These are phyloP conservation scores for Emydomyces testavorans DNA, from an alignment of 2,329 filamentous ascomycete species.

Conservation along the genomic window DNA sequence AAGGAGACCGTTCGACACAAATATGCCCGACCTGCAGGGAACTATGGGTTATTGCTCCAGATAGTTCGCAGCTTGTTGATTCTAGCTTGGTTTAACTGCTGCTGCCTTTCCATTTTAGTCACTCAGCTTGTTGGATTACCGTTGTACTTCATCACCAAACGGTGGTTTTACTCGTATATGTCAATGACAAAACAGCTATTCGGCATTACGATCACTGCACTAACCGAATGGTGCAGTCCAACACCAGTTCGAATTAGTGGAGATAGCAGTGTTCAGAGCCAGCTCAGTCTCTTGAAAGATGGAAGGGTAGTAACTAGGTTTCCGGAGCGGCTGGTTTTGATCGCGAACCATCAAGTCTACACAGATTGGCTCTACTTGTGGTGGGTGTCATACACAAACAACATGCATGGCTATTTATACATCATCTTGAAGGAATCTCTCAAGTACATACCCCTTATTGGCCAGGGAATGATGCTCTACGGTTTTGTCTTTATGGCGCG, in stretches of 20 bases:
- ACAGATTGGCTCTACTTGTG: constrained; percentile 60
- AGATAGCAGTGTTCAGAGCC: constrained; percentile 48
- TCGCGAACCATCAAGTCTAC: constrained; percentile 56
- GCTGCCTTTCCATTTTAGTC: constrained; percentile 35
- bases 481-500: constrained; percentile 55
- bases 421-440: constrained; percentile 57
- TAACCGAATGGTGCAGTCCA: constrained; percentile 53
- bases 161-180: constrained; percentile 54
- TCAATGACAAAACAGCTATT: constrained; percentile 55
- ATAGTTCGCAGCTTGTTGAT: constrained; percentile 36
- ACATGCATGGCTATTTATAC: constrained; percentile 54
- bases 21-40: constrained; percentile 26
- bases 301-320: constrained; percentile 49
- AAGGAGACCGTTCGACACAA: constrained; percentile 23
- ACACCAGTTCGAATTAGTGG: constrained; percentile 53
- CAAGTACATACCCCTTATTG: constrained; percentile 51
- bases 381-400: constrained; percentile 55
- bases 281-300: constrained; percentile 46
- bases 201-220: constrained; percentile 49
- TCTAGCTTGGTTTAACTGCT: constrained; percentile 36
- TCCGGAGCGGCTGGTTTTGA: constrained; percentile 49
- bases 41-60: constrained; percentile 38
- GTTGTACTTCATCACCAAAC: constrained; percentile 49
- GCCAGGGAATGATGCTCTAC: constrained; percentile 53
- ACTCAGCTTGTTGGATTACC: constrained; percentile 52